Evolutionary conservation across 1,284 basidiomycete genomes (phyloP), one percentile per base, ranked within the genome.

Genomic region (Hypsizygus ulmarius): DNA sequence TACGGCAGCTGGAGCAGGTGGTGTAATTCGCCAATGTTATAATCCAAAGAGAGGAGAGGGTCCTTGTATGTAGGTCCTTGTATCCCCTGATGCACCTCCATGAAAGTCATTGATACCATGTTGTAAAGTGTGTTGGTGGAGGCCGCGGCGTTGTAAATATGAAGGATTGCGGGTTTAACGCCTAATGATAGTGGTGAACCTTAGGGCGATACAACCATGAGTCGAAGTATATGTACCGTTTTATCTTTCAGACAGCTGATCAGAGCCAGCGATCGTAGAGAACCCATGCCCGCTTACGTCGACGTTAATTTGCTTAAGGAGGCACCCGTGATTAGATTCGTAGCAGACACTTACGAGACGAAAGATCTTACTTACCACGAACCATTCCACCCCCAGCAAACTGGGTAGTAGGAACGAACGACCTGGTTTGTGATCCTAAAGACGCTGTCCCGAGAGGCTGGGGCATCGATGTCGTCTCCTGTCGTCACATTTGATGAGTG

Each of bases 381-480:
- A 65, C 66, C 70, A 52, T 75, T 75, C 69, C 68, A 76, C 18
- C 73, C 74, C 65, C 66, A 19, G 74, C 70, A 51, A 75, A 77
- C 35, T 66, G 64, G 29, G 75, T 71, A 29, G 75, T 68, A 2
- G 74, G 77, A 5, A 75, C 74, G 77, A 5, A 75, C 74, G 2
- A 77, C 51, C 50, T 78, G 70, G 46, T 78, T 77, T 43, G 78
- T 73, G 43, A 79, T 77, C 36, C 75, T 67, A 49, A 74, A 64
- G 4, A 78, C 43, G 47, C 70, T 71, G 45, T 67, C 72, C 72
- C 75, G 77, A 7, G 71, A 71, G 19, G 67, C 58, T 4, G 74
- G 73, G 6, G 74, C 73, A 0, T 71, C 74, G 30, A 75, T 74
- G 48, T 77, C 75, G 47, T 76, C n/a, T 77, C 16, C 75, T 78